Conservation (phyloP, 345 rosid genomes). For the Brassica rapa region DNA sequence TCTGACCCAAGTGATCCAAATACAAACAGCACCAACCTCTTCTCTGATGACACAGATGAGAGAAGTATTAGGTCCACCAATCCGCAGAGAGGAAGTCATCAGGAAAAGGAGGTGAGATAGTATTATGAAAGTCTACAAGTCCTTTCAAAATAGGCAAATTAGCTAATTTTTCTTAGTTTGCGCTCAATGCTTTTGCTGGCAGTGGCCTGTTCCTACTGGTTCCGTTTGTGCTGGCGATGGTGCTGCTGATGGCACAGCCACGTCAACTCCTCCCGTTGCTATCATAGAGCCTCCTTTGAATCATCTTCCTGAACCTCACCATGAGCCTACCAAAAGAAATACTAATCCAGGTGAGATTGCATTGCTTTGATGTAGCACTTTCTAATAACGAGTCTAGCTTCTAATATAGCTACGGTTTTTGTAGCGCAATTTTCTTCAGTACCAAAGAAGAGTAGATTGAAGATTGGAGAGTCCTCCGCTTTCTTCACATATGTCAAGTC, state of each 20-base stretch:
- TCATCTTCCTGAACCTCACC: constrained; percentile 44
- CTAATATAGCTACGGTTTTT: constrained; percentile 22
- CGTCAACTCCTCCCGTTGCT: constrained; percentile 32
- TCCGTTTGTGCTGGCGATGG: constrained; percentile 31
- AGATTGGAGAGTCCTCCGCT: constrained; percentile 90
- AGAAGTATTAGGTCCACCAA: constrained; percentile 61
- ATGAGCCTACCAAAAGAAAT: constrained; percentile 60
- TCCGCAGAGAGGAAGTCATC: constrained; percentile 62
- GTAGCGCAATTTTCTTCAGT: constrained; percentile 69
- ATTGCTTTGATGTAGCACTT: constrained; percentile 20
- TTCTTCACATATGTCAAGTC: constrained; percentile 91
- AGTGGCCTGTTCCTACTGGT: constrained; percentile 33
- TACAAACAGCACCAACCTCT: constrained; percentile 80
- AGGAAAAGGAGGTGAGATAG: constrained; percentile 72
- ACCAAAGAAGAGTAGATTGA: constrained; percentile 73
- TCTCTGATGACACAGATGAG: constrained; percentile 98
- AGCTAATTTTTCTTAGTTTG: constrained; percentile 30
- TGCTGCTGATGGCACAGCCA: constrained; percentile 39
- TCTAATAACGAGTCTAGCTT: background rate
- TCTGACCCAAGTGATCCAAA: constrained; percentile 97
- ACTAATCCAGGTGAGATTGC: constrained; percentile 63
- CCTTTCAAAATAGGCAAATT: constrained; percentile 2
- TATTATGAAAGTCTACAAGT: constrained; percentile 27
- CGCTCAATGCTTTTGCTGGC: constrained; percentile 32
- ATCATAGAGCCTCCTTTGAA: constrained; percentile 40